phyloP scores from a whole-genome alignment of 1,284 basidiomycete species.

The Malassezia globosa region DNA sequence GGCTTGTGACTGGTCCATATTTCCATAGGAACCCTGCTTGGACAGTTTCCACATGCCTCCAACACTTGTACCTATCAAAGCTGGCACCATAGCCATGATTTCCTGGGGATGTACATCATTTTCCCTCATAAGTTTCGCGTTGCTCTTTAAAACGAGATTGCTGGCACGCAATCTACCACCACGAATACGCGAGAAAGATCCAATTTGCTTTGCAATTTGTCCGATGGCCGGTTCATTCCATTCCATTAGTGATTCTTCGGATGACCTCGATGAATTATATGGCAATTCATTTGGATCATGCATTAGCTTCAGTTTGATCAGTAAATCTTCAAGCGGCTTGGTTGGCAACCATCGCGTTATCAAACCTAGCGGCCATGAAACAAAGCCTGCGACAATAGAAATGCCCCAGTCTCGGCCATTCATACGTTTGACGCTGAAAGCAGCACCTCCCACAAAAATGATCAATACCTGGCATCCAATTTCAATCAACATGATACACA shows the following conservation, averaged over 20 bases:
- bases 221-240: slow-evolving; percentile 61
- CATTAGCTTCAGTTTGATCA: slow-evolving; percentile 60
- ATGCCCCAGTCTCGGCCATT: slow-evolving; percentile 80
- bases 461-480: slow-evolving; percentile 76
- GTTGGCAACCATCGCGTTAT: slow-evolving; percentile 74
- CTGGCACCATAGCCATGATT: slow-evolving; percentile 54
- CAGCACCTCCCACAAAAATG: slow-evolving; percentile 77
- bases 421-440: slow-evolving; percentile 77
- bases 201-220: slow-evolving; percentile 51
- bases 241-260: slow-evolving; percentile 48
- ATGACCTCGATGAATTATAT: slow-evolving; percentile 51
- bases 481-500: slow-evolving; percentile 73
- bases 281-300: slow-evolving; percentile 61
- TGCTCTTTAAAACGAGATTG: slow-evolving; percentile 40
- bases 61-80: slow-evolving; percentile 35
- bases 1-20: slow-evolving; percentile 17
- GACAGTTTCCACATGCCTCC: slow-evolving; percentile 29
- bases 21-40: not conserved
- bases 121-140: slow-evolving; percentile 33
- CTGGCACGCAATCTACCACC: slow-evolving; percentile 65
- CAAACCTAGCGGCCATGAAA: slow-evolving; percentile 76
- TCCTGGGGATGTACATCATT: slow-evolving; percentile 54
- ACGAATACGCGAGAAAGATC: slow-evolving; percentile 29
- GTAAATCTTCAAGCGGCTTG: slow-evolving; percentile 62
- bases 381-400: slow-evolving; percentile 69